These are phyloP conservation scores for Rhizopus sp. DNA, from an alignment of 371 early-diverging fungal genomes.

Conservation along the genomic window DNA sequence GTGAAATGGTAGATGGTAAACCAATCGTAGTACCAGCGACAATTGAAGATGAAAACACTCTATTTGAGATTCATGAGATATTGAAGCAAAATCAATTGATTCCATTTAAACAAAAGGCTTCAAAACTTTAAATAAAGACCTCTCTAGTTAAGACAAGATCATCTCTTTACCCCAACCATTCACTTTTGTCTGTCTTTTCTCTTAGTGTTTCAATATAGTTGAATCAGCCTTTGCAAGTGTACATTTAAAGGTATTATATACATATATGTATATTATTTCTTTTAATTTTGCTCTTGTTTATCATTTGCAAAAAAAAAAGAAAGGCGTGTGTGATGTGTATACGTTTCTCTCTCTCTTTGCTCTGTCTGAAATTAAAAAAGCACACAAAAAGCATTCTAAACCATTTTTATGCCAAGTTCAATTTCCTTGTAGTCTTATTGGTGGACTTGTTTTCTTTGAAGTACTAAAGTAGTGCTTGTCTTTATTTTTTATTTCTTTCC, in stretches of 20 bases:
- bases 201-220: background rate
- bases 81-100: slow-evolving; percentile 21
- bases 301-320: too few species aligned
- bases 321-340: too few species aligned
- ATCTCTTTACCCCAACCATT: background rate
- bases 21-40: slow-evolving; percentile 74
- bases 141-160: background rate
- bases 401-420: slow-evolving; percentile 3
- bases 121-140: slow-evolving; percentile 2
- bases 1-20: slow-evolving; percentile 72
- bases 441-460: slow-evolving; percentile 1
- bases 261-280: too few species aligned
- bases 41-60: slow-evolving; percentile 75
- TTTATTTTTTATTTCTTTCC: background rate
- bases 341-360: too few species aligned
- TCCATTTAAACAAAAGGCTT: slow-evolving; percentile 1
- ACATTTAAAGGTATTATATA: too few species aligned
- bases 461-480: background rate
- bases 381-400: too few species aligned
- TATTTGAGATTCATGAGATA: slow-evolving; percentile 55
- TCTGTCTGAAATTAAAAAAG: too few species aligned
- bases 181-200: background rate
- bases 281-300: too few species aligned
- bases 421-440: background rate
- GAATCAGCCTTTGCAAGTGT: background rate